phyloP scores from a whole-genome alignment of 768 basidiomycete species.

The Rubroboletus pulcherrimus region DNA sequence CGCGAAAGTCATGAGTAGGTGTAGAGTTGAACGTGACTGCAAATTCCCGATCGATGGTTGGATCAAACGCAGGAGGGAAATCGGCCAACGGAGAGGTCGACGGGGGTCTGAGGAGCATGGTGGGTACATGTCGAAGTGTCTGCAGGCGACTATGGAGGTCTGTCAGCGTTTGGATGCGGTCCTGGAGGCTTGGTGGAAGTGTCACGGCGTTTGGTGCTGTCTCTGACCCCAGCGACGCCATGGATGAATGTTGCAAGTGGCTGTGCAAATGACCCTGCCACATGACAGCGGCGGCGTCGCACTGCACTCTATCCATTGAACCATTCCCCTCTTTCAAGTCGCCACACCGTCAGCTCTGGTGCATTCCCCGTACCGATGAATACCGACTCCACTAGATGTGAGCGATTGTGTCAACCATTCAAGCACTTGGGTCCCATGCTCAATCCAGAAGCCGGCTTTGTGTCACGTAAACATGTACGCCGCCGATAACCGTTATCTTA shows the following conservation, averaged over 20 bases:
- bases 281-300: no score
- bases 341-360: no score
- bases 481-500: constrained; percentile 15
- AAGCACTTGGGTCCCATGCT: neutral
- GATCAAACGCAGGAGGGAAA: constrained; percentile 28
- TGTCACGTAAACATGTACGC: constrained; percentile 2
- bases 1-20: constrained; percentile 41
- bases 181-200: constrained; percentile 31
- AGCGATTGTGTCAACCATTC: neutral
- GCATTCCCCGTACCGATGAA: no score
- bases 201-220: neutral
- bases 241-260: constrained; percentile 8
- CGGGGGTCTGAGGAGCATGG: constrained; percentile 41
- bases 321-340: no score
- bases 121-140: constrained; percentile 43
- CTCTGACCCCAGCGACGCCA: constrained; percentile 7
- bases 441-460: neutral
- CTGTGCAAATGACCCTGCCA: constrained; percentile 12
- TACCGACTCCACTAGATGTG: neutral
- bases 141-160: constrained; percentile 45
- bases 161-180: constrained; percentile 44
- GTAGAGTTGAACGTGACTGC: constrained; percentile 26
- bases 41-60: constrained; percentile 28
- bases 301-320: no score
- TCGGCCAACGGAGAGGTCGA: constrained; percentile 19